phyloP scores from a whole-genome alignment of 768 basidiomycete species.

The Podaxis sp. region DNA sequence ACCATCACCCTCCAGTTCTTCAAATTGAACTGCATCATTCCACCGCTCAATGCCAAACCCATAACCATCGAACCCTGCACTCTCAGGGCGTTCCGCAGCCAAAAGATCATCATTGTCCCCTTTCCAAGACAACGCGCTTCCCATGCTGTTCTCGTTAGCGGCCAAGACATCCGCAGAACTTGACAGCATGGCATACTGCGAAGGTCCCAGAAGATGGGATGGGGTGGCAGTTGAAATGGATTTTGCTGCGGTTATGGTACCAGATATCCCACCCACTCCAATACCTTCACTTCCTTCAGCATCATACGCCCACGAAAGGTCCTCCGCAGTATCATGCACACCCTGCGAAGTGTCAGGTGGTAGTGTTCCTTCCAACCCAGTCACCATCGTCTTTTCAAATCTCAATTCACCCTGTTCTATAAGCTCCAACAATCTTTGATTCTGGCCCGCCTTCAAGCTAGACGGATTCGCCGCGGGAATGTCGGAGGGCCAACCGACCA shows the following conservation, averaged over 20 bases:
- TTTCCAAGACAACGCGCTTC: background rate
- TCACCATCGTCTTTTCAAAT: conserved; percentile 38
- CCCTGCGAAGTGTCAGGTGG: conserved; percentile 8
- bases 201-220: background rate
- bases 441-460: conserved; percentile 51
- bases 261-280: background rate
- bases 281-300: conserved; percentile 25
- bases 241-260: background rate
- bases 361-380: conserved; percentile 5
- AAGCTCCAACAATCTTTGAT: conserved; percentile 50
- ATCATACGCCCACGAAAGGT: conserved; percentile 47
- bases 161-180: background rate
- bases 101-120: conserved; percentile 2
- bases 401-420: conserved; percentile 46
- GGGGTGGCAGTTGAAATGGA: background rate
- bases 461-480: conserved; percentile 67
- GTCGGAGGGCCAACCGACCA: conserved; percentile 63
- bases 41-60: conserved; percentile 2
- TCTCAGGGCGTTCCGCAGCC: background rate
- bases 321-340: conserved; percentile 24
- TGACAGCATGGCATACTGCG: background rate
- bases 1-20: background rate
- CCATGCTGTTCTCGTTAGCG: background rate
- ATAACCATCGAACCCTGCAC: conserved; percentile 6
- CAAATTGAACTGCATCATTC: conserved; percentile 1